Conservation (phyloP, 495 filamentous ascomycete species). For the Penicillium nucicola region DNA sequence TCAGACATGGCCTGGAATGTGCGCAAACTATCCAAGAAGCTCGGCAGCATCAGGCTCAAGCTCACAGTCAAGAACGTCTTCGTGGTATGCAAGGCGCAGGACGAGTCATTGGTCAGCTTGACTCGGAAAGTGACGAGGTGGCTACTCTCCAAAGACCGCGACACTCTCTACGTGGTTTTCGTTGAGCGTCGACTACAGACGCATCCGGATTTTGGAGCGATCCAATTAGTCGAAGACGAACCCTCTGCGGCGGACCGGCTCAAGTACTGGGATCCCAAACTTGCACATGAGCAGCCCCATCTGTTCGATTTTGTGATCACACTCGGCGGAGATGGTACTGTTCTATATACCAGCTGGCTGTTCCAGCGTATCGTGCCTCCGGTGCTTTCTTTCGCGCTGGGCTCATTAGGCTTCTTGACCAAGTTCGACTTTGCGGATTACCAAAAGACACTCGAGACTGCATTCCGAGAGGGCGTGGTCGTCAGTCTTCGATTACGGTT, state of each 20-base stretch:
- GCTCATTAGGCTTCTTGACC: conserved; percentile 91
- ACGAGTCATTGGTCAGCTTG: conserved; percentile 73
- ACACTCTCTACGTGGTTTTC: conserved; percentile 67
- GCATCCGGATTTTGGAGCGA: conserved; percentile 67
- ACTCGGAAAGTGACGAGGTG: conserved; percentile 77
- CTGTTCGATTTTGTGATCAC: conserved; percentile 92
- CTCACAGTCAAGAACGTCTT: conserved; percentile 81
- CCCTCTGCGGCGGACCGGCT: conserved; percentile 57
- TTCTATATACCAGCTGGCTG: conserved; percentile 92
- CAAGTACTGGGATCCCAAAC: conserved; percentile 76
- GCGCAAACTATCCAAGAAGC: conserved; percentile 79
- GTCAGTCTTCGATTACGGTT: conserved; percentile 88
- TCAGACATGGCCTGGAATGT: conserved; percentile 96
- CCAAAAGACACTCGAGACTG: conserved; percentile 62
- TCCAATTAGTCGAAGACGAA: conserved; percentile 56
- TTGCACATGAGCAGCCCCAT: conserved; percentile 75
- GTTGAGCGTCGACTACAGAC: conserved; percentile 72
- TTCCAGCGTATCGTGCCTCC: conserved; percentile 97
- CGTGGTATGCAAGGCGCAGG: conserved; percentile 83
- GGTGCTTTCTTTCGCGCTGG: conserved; percentile 84
- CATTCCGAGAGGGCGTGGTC: conserved; percentile 79
- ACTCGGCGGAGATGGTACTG: conserved; percentile 94
- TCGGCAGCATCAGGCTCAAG: conserved; percentile 74
- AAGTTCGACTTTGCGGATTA: conserved; percentile 88
- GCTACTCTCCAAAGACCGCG: conserved; percentile 76